Evolutionary conservation across 768 basidiomycete genomes (phyloP).

Genomic region (Boletus sp.): DNA sequence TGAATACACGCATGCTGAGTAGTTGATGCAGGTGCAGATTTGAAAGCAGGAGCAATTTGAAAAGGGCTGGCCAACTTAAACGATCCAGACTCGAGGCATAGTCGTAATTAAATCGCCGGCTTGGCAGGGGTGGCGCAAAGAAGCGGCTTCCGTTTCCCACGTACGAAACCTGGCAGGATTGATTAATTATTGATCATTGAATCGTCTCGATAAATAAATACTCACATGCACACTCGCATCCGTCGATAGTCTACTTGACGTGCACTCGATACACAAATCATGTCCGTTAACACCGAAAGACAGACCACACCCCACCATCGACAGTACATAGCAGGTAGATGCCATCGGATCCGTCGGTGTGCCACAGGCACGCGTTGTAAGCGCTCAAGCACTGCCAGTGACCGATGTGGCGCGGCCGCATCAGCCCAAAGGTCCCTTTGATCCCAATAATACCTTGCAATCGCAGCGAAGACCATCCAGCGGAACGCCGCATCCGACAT

Average conservation of each 20-base stretch:
- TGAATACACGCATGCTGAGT: conserved; percentile 43
- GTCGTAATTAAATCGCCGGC: neutral
- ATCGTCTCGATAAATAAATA: neutral
- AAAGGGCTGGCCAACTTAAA: too few relatives aligned
- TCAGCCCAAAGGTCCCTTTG: conserved; percentile 82
- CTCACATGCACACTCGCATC: neutral
- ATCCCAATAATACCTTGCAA: conserved; percentile 73
- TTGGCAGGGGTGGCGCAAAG: neutral
- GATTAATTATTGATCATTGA: too few relatives aligned
- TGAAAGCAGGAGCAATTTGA: neutral
- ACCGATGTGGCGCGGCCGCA: conserved; percentile 51
- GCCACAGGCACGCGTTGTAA: neutral
- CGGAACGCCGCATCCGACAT: conserved; percentile 48
- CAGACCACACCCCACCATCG: neutral
- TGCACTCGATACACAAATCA: too few relatives aligned
- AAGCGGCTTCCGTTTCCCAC: conserved; percentile 23
- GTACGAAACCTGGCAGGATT: neutral
- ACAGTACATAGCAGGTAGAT: too few relatives aligned
- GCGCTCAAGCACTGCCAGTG: conserved; percentile 5
- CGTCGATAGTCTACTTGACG: too few relatives aligned
- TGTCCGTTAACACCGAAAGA: neutral
- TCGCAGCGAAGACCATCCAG: conserved; percentile 70
- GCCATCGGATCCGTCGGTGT: too few relatives aligned
- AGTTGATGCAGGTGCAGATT: neutral
- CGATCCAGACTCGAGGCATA: too few relatives aligned